Conservation (phyloP, 441 rosid species). For the Adansonia gregorii region DNA sequence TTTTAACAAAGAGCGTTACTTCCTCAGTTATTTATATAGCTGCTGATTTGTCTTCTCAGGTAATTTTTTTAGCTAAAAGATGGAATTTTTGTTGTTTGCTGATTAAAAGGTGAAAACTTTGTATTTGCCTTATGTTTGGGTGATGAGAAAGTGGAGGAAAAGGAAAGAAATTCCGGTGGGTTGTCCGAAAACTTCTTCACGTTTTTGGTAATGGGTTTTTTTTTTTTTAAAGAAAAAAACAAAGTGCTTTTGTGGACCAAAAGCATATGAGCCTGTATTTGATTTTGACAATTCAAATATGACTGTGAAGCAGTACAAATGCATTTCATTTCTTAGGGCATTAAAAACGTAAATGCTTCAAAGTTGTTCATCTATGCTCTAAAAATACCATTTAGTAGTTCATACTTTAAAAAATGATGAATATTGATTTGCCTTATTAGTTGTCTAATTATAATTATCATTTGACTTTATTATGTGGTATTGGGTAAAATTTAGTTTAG, state of each 20-base stretch:
- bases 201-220: not conserved
- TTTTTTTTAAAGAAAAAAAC: not conserved
- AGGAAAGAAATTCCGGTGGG: not conserved
- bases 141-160: constrained; percentile 14
- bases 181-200: not conserved
- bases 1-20: constrained; percentile 74
- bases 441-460: not conserved
- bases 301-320: not conserved
- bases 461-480: not conserved
- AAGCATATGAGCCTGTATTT: not conserved
- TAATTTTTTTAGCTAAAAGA: constrained; percentile 13
- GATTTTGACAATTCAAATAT: not conserved
- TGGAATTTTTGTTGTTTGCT: not conserved
- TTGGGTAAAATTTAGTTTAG: not conserved
- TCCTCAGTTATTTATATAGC: constrained; percentile 67
- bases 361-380: not conserved
- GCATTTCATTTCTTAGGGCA: not conserved
- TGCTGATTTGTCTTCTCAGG: constrained; percentile 95
- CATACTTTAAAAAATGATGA: not conserved
- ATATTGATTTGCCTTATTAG: not conserved
- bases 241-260: not conserved
- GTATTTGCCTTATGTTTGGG: constrained; percentile 10
- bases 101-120: constrained; percentile 3
- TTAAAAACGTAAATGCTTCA: not conserved
- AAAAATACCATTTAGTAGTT: not conserved